Evolutionary conservation across 805 yeast species (phyloP).

Genomic region (Starmerella sirachaensis): DNA sequence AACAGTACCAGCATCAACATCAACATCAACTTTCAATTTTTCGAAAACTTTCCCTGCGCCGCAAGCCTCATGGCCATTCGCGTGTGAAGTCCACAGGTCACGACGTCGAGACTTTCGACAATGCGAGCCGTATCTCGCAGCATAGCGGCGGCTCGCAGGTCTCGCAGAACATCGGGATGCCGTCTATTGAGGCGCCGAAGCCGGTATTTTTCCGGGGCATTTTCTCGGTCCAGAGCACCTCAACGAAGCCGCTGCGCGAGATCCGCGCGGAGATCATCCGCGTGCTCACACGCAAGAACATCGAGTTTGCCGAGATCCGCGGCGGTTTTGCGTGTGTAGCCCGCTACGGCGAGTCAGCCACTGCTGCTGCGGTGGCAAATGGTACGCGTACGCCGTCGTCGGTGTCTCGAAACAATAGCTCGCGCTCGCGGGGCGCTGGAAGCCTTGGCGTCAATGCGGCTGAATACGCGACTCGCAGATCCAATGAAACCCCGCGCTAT

Average conservation of each 20-base stretch:
- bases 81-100: slow-evolving; percentile 22
- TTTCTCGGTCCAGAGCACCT: slow-evolving; percentile 87
- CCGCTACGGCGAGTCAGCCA: slow-evolving; percentile 27
- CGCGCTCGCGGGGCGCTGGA: too few relatives aligned
- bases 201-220: slow-evolving; percentile 86
- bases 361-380: too few relatives aligned
- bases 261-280: slow-evolving; percentile 74
- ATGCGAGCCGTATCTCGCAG: not conserved
- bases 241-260: slow-evolving; percentile 80
- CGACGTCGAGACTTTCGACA: slow-evolving; percentile 6
- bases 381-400: too few relatives aligned
- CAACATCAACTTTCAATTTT: slow-evolving; percentile 15
- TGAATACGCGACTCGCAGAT: too few relatives aligned
- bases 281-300: slow-evolving; percentile 63
- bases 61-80: slow-evolving; percentile 10
- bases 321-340: slow-evolving; percentile 88
- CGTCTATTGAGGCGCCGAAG: slow-evolving; percentile 85
- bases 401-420: too few relatives aligned
- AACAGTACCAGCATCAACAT: not conserved
- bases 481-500: slow-evolving; percentile 18
- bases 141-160: slow-evolving; percentile 4
- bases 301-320: slow-evolving; percentile 74
- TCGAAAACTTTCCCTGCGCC: slow-evolving; percentile 20
- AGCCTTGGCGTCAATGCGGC: too few relatives aligned
- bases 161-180: slow-evolving; percentile 40